These are phyloP conservation scores for Lactarius hengduanensis DNA, from an alignment of 768 basidiomycete species.

Conservation along the genomic window DNA sequence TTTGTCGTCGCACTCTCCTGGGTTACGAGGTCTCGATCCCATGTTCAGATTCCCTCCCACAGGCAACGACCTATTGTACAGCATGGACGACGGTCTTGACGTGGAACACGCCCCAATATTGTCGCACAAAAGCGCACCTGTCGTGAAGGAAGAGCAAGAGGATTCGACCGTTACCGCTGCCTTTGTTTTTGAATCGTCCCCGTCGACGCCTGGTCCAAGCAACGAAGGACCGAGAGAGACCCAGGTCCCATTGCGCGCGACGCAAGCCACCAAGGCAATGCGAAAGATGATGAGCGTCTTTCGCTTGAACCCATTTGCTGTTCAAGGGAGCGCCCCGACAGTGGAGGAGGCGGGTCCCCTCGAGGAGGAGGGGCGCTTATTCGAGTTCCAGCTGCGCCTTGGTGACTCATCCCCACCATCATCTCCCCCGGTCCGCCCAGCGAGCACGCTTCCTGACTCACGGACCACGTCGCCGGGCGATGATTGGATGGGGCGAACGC, in stretches of 20 bases:
- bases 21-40: slow-evolving; percentile 23
- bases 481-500: slow-evolving; percentile 25
- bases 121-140: slow-evolving; percentile 14
- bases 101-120: slow-evolving; percentile 18
- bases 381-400: slow-evolving; percentile 29
- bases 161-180: slow-evolving; percentile 19
- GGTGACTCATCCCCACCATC: slow-evolving; percentile 23
- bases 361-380: slow-evolving; percentile 27
- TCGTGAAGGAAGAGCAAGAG: slow-evolving; percentile 28
- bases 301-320: slow-evolving; percentile 71
- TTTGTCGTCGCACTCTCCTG: slow-evolving; percentile 19
- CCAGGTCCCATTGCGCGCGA: slow-evolving; percentile 69
- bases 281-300: slow-evolving; percentile 76
- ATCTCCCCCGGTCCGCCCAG: slow-evolving; percentile 21
- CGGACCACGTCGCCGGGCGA: slow-evolving; percentile 17
- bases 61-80: slow-evolving; percentile 19
- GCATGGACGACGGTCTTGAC: slow-evolving; percentile 23
- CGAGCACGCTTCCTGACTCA: slow-evolving; percentile 23
- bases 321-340: slow-evolving; percentile 31
- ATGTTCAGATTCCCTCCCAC: slow-evolving; percentile 23
- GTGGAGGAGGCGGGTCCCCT: slow-evolving; percentile 28
- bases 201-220: slow-evolving; percentile 22
- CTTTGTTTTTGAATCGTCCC: slow-evolving; percentile 29
- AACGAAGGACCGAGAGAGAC: slow-evolving; percentile 24
- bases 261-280: slow-evolving; percentile 69